Evolutionary conservation across 768 basidiomycete species (phyloP), one percentile per base, ranked within the genome.

Genomic region (Infundibulicybe gibba): DNA sequence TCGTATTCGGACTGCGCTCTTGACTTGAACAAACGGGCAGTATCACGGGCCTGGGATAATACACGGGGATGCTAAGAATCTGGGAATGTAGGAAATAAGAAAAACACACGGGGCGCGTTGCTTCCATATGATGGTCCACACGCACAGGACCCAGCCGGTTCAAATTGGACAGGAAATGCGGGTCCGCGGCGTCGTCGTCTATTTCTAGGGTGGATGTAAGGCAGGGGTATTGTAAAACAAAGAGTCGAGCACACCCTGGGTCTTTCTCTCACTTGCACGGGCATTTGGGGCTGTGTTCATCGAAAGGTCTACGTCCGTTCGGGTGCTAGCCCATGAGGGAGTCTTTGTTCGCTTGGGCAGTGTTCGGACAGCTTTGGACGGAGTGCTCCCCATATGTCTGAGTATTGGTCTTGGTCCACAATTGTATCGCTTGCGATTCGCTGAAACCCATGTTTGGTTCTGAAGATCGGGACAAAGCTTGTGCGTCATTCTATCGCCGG

Each of bases 81-180:
- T 25, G 25, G 25, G 12, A 45, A n/a, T n/a, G 30, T 43, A 44
- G 41, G 37, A 31, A 41, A 49, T 21, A 43, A 40, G 21, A 13
- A 37, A 3, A 5, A 54, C 74, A 57, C 58, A 83, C 85, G 16
- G 75, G 64, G 52, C 62, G 73, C 43, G 79, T 54, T 5, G 71
- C 61, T 48, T 71, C 68, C 74, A 76, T 77, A 58, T 75, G 77
- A 54, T 85, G 83, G 55, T 88, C 79, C 11, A 91, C 87, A 30
- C 67, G 70, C 17, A 90, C 89, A 11, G 77, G 80, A 1, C 88
- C 88, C 2, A 92, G 67, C 32, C 63, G 69, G 53, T 53, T 76
- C 42, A 93, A 64, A 53, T 86, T 89, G 32, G 77, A 70, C 54
- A 87, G 61, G 43, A 91, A 77, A 20, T 89, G 77, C 1, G 86